Conservation (phyloP, 345 rosid species). For the Eucalyptus caleyi region DNA sequence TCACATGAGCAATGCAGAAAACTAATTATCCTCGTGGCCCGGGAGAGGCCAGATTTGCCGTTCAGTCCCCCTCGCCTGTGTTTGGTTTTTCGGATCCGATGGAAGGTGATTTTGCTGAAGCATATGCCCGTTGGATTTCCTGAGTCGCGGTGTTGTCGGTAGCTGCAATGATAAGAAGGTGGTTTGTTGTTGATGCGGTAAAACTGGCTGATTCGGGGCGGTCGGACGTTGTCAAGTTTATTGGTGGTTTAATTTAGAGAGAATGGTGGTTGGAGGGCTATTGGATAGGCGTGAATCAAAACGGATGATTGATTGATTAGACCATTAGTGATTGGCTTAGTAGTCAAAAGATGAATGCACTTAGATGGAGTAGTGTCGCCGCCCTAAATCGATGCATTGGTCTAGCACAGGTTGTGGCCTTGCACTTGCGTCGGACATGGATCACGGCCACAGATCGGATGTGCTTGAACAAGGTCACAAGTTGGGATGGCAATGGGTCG, state of each 20-base stretch:
- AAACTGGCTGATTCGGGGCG: not conserved
- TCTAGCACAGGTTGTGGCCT: not conserved
- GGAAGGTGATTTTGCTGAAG: not conserved
- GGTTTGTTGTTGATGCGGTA: not conserved
- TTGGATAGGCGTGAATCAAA: not conserved
- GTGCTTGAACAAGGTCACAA: not conserved
- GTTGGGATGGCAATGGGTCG: not conserved
- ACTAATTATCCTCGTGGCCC: not conserved
- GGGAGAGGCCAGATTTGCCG: not conserved
- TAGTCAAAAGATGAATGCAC: not conserved
- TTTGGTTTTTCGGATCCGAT: not conserved
- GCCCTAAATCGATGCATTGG: not conserved
- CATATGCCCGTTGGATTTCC: not conserved
- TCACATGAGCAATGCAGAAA: not conserved
- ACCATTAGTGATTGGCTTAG: not conserved
- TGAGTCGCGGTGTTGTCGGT: not conserved
- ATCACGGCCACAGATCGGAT: not conserved
- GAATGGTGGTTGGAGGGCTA: not conserved
- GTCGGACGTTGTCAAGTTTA: not conserved
- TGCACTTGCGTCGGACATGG: not conserved
- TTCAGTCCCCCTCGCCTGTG: not conserved
- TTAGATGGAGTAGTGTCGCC: not conserved
- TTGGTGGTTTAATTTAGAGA: not conserved
- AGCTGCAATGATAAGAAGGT: not conserved
- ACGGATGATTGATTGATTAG: not conserved